A percentile compares a stretch with the other conserved stretches of the same genome.
phyloP scores from a whole-genome alignment of 495 filamentous ascomycete genomes.

The Achaetomiella virescens region DNA sequence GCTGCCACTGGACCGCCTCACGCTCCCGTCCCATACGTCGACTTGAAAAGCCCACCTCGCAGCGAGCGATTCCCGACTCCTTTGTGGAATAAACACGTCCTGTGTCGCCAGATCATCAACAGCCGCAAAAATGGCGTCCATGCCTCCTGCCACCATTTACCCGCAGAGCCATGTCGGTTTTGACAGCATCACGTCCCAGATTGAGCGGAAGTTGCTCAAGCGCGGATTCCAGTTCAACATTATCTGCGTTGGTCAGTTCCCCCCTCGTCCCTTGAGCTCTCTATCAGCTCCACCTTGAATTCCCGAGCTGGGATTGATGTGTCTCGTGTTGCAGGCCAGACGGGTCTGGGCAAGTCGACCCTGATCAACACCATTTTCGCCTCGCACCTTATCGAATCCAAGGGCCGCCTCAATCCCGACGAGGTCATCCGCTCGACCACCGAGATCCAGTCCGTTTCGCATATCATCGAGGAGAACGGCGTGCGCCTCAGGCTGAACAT shows the following conservation, averaged over 20 bases:
- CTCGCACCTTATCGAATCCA: slow-evolving; percentile 97
- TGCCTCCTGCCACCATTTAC: slow-evolving; percentile 54
- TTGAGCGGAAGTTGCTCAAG: slow-evolving; percentile 98
- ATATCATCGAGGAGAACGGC: slow-evolving; percentile 99
- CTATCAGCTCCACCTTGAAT: slow-evolving; percentile 6
- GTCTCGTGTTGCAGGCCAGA: slow-evolving; percentile 68
- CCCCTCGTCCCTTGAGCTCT: slow-evolving; percentile 2
- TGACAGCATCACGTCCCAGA: slow-evolving; percentile 97
- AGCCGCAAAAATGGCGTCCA: slow-evolving; percentile 40
- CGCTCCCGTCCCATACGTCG: slow-evolving; percentile 4
- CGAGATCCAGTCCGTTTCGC: slow-evolving; percentile 94
- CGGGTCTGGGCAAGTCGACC: slow-evolving; percentile 96
- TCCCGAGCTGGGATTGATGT: slow-evolving; percentile 31
- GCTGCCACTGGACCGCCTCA: neutral
- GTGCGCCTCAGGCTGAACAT: slow-evolving; percentile 95
- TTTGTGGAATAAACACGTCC: slow-evolving; percentile 40
- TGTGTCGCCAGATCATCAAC: slow-evolving; percentile 12
- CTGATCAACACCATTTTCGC: slow-evolving; percentile 99
- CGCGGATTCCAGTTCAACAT: slow-evolving; percentile 99
- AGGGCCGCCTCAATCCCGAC: slow-evolving; percentile 85
- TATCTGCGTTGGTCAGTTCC: slow-evolving; percentile 91
- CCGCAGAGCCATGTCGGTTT: slow-evolving; percentile 98
- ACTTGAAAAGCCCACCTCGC: slow-evolving; percentile 8
- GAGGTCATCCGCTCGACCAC: slow-evolving; percentile 92
- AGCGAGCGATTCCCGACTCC: slow-evolving; percentile 23